Evolutionary conservation across 1,284 basidiomycete genomes (phyloP), one percentile per base, ranked within the genome.

Genomic region (Boletellus sp.): DNA sequence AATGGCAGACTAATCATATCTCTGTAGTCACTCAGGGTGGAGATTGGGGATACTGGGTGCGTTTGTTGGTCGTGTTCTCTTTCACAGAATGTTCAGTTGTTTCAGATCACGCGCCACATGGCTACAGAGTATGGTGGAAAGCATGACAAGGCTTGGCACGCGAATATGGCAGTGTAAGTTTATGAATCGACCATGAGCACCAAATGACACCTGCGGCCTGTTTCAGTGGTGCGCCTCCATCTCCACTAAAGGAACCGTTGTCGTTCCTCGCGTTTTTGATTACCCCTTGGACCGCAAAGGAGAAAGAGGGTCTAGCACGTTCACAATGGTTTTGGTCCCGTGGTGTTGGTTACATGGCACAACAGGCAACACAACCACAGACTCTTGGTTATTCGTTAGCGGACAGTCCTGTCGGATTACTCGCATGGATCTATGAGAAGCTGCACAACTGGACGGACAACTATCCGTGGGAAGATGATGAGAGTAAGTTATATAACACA

Each of bases 371-470:
- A 0, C 73, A 74, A 50, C 82, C 82, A 0, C 81, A 83, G 61
- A 85, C 81, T 0, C 59, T 85, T 5, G 81, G 79, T 0, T 84
- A 84, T 57, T 61, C 68, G 12, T 66, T 85, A 2, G 64, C 74
- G 0, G 82, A 83, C 59, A 83, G 80, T n/a, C 83, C 83, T 13
- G 70, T 73, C 6, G 81, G 78, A 0, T 60, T 85, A 15, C 70
- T 84, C 2, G 78, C 76, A 1, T 84, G 81, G 79, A 77, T 85
- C 33, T 82, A 81, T 49, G 81, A 83, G 56, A 83, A 84, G 54
- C 64, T 83, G 0, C 67, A 75, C 5, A 59, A 63, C 16, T 82
- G 80, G 78, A 73, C 76, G 0, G 80, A 82, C 52, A 56, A 58
- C 1, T 82, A 81, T 57, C 64, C 65, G 5, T 82, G 77, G 77